Evolutionary conservation across 2,329 filamentous ascomycete genomes (phyloP), one percentile per base, ranked within the genome.

Genomic region (Ambrosiella cleistominuta): DNA sequence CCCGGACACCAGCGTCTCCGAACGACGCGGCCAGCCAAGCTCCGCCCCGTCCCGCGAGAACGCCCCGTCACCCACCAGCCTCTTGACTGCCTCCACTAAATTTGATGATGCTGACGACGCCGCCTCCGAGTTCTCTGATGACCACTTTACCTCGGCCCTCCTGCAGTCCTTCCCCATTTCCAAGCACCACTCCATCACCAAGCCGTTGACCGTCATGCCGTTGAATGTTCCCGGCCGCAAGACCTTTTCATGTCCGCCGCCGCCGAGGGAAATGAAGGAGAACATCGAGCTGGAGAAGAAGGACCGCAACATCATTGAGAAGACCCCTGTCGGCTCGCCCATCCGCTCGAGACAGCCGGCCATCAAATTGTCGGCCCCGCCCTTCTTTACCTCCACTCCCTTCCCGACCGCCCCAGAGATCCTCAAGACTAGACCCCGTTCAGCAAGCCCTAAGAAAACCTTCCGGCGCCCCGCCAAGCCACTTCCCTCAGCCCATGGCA

Each of bases 21-120:
- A 17, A 60, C 1, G 19, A 17, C 13, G 7, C 27, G 4, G 3
- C 27, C 27, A 3, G 27, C 4, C 27, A 27, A 27, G 3, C 27
- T 42, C 39, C 6, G 11, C 39, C 45, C 38, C 15, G 37, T 76
- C 78, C 57, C 67, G 69, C 1, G 70, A 74, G 7, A 70, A 72
- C 17, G 60, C 54, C 2, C 60, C 56, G 1, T 54, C 56, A 5
- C 57, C 53, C 11, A 57, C 57, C 35, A 54, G 57, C 17, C 45
- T 57, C 15, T 59, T 57, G 7, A 49, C 55, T 13, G 42, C 54
- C 36, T 59, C 57, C 12, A 59, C 49, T 47, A 57, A 58, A 35
- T 38, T 56, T 12, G 54, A 56, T 27, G 35, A n/a, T 7, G 36
- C 9, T 3, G 8, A 39, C 1, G 54, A 53, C 39, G 17, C 27